Evolutionary conservation across 306 rosid genomes (phyloP), one percentile per base, ranked within the genome.

Genomic region (Vigna hirtella): DNA sequence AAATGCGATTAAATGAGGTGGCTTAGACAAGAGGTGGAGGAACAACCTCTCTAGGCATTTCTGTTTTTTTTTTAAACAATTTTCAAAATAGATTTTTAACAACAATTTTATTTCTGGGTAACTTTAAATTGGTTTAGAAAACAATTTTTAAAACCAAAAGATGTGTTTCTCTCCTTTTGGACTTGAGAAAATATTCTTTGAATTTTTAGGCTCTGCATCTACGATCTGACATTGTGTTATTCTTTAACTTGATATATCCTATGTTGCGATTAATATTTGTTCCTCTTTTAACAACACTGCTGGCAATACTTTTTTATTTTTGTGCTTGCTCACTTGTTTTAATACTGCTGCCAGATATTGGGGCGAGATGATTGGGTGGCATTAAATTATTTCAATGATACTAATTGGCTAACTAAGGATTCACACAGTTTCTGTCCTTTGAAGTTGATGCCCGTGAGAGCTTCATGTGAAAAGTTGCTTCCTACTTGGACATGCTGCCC

Each of bases 351-450:
- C 85, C 97, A 96, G 97, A 86, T 83, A 79, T 17, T 77, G 90
- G 87, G 88, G 87, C 81, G 22, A 89, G 97, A 83, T 94, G 97
- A 90, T 81, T 86, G 81, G 92, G 66, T 85, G 90, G 76, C 65
- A 79, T 80, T 76, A 84, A 84, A 70, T 77, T 82, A 76, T 81
- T 79, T 73, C 83, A 69, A 66, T 79, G 82, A 79, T 83, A 82
- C 86, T 83, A 86, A 84, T 81, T 85, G 86, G 89, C 86, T 90
- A 87, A 77, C 81, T 83, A 70, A 81, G 88, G 85, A 88, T 86
- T 87, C 95, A 82, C 83, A 87, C 86, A 61, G 73, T 87, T 82
- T 85, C 75, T 85, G 51, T 79, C 83, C 87, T 83, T 76, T 89
- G 89, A 84, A 88, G 91, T 82, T 82, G 89, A 89, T 86, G 95